Conservation (phyloP, 2,329 filamentous ascomycete genomes). For the Aspergillus ochraceus region DNA sequence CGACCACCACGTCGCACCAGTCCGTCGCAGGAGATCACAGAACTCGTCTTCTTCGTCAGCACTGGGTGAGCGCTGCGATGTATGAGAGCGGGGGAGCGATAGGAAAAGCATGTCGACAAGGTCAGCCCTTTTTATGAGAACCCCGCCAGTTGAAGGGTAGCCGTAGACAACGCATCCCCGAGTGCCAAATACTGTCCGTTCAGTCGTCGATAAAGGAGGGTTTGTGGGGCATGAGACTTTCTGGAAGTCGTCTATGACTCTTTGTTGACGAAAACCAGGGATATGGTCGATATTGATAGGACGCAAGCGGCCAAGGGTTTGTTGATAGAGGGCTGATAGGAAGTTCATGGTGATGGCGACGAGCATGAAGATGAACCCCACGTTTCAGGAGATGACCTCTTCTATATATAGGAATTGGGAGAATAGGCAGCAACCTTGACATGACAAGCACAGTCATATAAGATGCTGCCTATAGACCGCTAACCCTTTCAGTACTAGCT, state of each 20-base stretch:
- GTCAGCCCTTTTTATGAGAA: slow-evolving; percentile 14
- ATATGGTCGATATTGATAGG: slow-evolving; percentile 11
- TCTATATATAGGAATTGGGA: no score
- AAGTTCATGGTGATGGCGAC: slow-evolving; percentile 5
- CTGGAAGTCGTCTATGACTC: background rate
- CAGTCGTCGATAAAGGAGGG: slow-evolving; percentile 11
- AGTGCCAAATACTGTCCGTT: slow-evolving; percentile 10
- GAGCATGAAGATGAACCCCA: no score
- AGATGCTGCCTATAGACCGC: no score
- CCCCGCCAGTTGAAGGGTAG: slow-evolving; percentile 16
- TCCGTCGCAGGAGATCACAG: slow-evolving; percentile 15
- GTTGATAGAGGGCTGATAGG: slow-evolving; percentile 8
- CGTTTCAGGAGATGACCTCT: no score
- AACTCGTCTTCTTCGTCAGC: slow-evolving; percentile 14
- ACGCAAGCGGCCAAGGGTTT: slow-evolving; percentile 8
- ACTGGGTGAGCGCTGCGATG: slow-evolving; percentile 7
- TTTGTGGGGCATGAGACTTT: background rate
- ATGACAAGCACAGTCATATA: no score
- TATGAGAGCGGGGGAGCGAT: slow-evolving; percentile 12
- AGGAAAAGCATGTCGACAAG: slow-evolving; percentile 19
- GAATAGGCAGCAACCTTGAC: no score
- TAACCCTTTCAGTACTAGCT: no score
- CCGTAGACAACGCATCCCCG: slow-evolving; percentile 15
- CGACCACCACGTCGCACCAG: slow-evolving; percentile 13
- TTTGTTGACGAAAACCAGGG: slow-evolving; percentile 7